Conservation (phyloP, 2,329 filamentous ascomycete species). For the Knoxdaviesia capensis region DNA sequence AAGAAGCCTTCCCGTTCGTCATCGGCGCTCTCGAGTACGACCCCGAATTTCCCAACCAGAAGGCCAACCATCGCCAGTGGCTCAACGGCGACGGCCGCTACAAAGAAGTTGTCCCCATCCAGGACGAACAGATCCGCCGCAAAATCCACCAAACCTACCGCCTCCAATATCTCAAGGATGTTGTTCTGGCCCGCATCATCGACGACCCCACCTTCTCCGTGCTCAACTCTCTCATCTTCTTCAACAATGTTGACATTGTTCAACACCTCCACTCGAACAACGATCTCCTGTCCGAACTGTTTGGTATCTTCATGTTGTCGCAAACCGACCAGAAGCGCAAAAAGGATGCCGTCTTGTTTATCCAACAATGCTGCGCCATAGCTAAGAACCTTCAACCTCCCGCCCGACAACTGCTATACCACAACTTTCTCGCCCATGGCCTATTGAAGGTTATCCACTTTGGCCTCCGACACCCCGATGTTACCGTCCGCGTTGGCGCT, state of each 20-base stretch:
- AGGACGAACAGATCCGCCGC: constrained; percentile 57
- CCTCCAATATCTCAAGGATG: constrained; percentile 90
- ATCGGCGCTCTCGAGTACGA: constrained; percentile 96
- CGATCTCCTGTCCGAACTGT: constrained; percentile 65
- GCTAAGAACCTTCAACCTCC: constrained; percentile 85
- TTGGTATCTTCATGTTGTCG: constrained; percentile 57
- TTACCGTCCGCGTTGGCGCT: constrained; percentile 71
- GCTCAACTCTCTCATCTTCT: constrained; percentile 94
- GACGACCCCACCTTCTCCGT: constrained; percentile 97
- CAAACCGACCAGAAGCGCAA: constrained; percentile 50
- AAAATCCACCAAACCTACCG: constrained; percentile 97
- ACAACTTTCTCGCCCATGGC: constrained; percentile 75
- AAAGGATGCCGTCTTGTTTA: constrained; percentile 88
- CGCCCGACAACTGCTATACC: constrained; percentile 62
- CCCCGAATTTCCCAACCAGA: constrained; percentile 91
- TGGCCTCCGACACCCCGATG: constrained; percentile 68
- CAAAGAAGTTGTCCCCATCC: constrained; percentile 89
- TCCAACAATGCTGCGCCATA: constrained; percentile 87
- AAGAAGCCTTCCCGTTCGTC: constrained; percentile 75
- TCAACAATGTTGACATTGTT: constrained; percentile 96
- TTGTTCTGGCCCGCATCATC: constrained; percentile 87
- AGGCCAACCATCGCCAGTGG: constrained; percentile 91
- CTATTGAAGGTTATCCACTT: constrained; percentile 82
- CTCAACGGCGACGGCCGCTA: constrained; percentile 74
- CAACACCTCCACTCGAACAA: constrained; percentile 76